phyloP scores from a whole-genome alignment of 2,329 filamentous ascomycete species.

The Aspergillus alliaceus region DNA sequence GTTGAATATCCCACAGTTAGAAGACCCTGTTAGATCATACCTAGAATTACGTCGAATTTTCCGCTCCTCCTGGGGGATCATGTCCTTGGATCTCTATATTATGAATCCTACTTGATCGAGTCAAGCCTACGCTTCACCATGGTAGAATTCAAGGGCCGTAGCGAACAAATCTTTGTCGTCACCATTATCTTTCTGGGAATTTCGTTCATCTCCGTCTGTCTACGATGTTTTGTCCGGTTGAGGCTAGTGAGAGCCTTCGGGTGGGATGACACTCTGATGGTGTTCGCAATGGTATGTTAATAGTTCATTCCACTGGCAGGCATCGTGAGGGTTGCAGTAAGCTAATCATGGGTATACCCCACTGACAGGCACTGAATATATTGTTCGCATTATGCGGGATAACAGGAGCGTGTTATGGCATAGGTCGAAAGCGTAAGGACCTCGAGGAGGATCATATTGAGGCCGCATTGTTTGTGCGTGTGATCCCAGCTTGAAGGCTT shows the following conservation, averaged over 20 bases:
- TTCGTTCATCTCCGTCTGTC: constrained; percentile 32
- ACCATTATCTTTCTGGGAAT: constrained; percentile 32
- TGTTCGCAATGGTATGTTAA: constrained; percentile 38
- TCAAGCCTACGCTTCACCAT: constrained; percentile 22
- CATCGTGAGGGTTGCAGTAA: too few species aligned
- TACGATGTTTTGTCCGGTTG: constrained; percentile 39
- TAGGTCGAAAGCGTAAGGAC: constrained; percentile 26
- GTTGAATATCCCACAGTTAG: neutral
- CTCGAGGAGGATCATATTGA: constrained; percentile 23
- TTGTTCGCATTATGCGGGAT: constrained; percentile 39
- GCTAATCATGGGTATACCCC: neutral
- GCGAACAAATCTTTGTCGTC: constrained; percentile 33
- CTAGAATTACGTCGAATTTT: neutral
- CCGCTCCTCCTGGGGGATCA: constrained; percentile 7
- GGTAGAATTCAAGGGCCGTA: constrained; percentile 32
- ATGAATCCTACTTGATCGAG: constrained; percentile 10
- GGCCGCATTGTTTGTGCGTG: constrained; percentile 36
- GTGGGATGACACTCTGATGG: constrained; percentile 40
- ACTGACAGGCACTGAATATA: constrained; percentile 29
- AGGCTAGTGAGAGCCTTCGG: constrained; percentile 37
- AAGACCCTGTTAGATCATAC: neutral
- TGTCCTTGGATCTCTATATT: constrained; percentile 7
- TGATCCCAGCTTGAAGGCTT: neutral
- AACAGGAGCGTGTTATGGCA: constrained; percentile 33
- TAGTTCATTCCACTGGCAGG: too few species aligned